Base-by-base conservation (phyloP, 2,329 filamentous ascomycete genomes). In the Fusarium irregulare region DNA sequence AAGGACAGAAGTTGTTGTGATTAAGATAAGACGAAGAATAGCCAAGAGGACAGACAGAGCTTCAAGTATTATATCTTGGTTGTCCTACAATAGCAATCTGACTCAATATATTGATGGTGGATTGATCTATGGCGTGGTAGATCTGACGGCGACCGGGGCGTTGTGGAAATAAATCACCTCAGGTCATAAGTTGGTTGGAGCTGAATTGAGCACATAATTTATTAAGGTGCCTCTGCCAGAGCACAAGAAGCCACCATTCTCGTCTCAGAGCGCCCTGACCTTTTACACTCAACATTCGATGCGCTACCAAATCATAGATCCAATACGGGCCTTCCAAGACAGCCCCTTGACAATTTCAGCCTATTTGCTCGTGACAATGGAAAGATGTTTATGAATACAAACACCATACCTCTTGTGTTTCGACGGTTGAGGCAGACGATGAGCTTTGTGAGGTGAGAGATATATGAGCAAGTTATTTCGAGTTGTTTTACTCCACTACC, bases 151-250 rank as follows among this genome's bases (percentile, higher is more conserved):
- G 70, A 64, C 63, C 51, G 60, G 68, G 64, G 68, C 61, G 37
- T 54, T 49, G 42, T 68, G 55, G 64, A 59, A 61, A 60, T 62
- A 72, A 70, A 73, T 73, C 71, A 71, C 72, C 72, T 71, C 64
- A 73, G 61, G 57, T 68, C 72, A 70, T 66, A 64, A 72, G 72
- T 60, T 67, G 60, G 60, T 71, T 66, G 68, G 73, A 74, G 73
- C 66, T 72, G 59, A 54, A 74, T 74, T 73, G 73, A 74, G 73
- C 73, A 74, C 62, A 54, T 74, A 75, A 71, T 56, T 72, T 63
- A 70, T 70, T 45, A 56, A 68, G 51, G 60, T 49, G 49, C 57
- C 27, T 49, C 57, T 60, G 37, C 46, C 59, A 68, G 47, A 66
- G 62, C 56, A 46, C 25, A 34, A 56, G 54, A 64, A 56, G 46